phyloP scores from a whole-genome alignment of 768 basidiomycete genomes.

The Amanita thiersii region DNA sequence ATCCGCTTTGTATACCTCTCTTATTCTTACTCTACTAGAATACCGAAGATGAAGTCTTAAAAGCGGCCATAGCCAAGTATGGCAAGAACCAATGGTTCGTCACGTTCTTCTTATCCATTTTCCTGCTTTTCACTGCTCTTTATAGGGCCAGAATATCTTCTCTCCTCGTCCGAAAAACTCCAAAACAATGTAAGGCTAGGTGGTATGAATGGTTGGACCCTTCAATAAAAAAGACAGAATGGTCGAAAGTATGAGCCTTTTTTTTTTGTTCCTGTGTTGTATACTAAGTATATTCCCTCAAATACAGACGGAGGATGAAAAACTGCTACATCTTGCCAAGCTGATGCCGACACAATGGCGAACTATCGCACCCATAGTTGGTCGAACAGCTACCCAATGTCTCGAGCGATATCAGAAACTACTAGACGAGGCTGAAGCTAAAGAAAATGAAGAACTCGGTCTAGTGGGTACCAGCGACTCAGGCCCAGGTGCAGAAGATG shows the following conservation, averaged over 20 bases:
- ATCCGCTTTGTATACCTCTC: not conserved
- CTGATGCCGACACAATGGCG: constrained; percentile 99
- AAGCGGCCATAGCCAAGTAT: constrained; percentile 97
- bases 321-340: constrained; percentile 94
- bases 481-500: constrained; percentile 88
- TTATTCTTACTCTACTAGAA: constrained; percentile 41
- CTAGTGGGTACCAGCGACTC: constrained; percentile 79
- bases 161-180: constrained; percentile 93
- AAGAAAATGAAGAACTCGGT: constrained; percentile 93
- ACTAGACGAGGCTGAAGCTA: constrained; percentile 93
- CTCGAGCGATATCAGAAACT: constrained; percentile 97
- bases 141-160: constrained; percentile 95
- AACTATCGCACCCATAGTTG: constrained; percentile 97
- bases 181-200: constrained; percentile 98
- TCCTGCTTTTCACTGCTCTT: constrained; percentile 6
- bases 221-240: constrained; percentile 99
- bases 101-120: not conserved
- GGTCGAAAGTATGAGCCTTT: constrained; percentile 86
- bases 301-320: constrained; percentile 90
- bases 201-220: constrained; percentile 99
- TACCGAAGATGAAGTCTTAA: constrained; percentile 97
- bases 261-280: not conserved
- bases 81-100: constrained; percentile 90
- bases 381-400: constrained; percentile 95
- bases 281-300: constrained; percentile 5